These are phyloP conservation scores for Botrytis aclada DNA, from an alignment of 2,329 filamentous ascomycete species.

Conservation along the genomic window DNA sequence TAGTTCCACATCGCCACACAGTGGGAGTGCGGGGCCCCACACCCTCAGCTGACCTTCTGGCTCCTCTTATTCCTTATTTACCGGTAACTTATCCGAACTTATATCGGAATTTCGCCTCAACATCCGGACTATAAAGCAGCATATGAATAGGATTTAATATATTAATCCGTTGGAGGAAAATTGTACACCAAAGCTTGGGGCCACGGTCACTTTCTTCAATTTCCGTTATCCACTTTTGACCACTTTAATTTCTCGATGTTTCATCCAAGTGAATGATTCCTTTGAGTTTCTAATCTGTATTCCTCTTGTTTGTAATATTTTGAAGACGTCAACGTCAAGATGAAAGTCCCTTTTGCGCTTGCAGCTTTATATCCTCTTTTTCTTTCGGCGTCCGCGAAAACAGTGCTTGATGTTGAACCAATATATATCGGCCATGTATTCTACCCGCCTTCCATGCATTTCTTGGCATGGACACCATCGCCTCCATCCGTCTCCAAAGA, in stretches of 20 bases:
- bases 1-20: not conserved
- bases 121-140: not conserved
- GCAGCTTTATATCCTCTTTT: not conserved
- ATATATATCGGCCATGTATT: conserved; percentile 36
- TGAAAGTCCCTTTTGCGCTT: conserved; percentile 19
- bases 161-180: conserved; percentile 12
- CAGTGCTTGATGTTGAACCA: conserved; percentile 24
- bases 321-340: conserved; percentile 12
- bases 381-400: not conserved
- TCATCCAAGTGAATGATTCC: conserved; percentile 1
- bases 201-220: conserved; percentile 25
- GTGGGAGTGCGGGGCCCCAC: not conserved
- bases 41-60: not conserved
- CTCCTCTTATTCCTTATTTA: not conserved
- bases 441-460: conserved; percentile 33
- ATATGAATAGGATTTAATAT: not conserved
- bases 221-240: not conserved
- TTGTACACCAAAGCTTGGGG: conserved; percentile 15
- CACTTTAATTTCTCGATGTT: conserved; percentile 7
- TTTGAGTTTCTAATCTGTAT: not conserved
- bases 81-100: not conserved
- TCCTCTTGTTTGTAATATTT: not conserved
- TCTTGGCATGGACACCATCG: conserved; percentile 32
- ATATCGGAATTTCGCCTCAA: conserved; percentile 4
- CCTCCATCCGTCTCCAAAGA: not conserved